Evolutionary conservation across 768 basidiomycete genomes (phyloP).

Genomic region (Hebeloma cylindrosporum): DNA sequence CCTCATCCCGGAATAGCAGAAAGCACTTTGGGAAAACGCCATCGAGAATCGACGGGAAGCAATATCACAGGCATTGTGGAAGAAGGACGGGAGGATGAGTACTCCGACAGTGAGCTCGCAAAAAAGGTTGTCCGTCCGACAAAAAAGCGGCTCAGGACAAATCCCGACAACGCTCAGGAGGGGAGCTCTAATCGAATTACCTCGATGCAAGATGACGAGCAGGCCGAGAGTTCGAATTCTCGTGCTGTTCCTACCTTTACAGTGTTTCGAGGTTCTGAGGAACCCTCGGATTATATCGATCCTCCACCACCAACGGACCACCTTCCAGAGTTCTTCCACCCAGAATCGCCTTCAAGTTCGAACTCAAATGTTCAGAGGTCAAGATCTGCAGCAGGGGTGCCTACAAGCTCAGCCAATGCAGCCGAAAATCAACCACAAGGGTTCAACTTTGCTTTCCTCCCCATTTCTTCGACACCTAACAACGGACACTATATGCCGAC

Average conservation of each 20-base stretch:
- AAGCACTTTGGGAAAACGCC: slow-evolving; percentile 64
- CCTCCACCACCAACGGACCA: slow-evolving; percentile 51
- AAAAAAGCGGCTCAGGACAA: slow-evolving; percentile 48
- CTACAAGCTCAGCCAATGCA: slow-evolving; percentile 49
- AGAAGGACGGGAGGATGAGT: slow-evolving; percentile 38
- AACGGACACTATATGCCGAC: slow-evolving; percentile 43
- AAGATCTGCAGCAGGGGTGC: slow-evolving; percentile 16
- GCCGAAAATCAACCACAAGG: slow-evolving; percentile 54
- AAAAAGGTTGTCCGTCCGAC: slow-evolving; percentile 41
- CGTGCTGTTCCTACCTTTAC: slow-evolving; percentile 16
- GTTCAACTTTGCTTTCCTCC: slow-evolving; percentile 53
- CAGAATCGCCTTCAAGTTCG: slow-evolving; percentile 39
- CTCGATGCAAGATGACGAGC: slow-evolving; percentile 15
- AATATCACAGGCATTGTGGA: slow-evolving; percentile 42
- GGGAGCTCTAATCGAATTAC: slow-evolving; percentile 11
- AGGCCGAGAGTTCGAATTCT: slow-evolving; percentile 5
- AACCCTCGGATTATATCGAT: slow-evolving; percentile 33
- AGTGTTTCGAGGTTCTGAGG: slow-evolving; percentile 21
- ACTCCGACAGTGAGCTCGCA: slow-evolving; percentile 37
- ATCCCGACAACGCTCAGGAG: slow-evolving; percentile 1
- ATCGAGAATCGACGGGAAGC: slow-evolving; percentile 50
- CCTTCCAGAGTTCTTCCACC: slow-evolving; percentile 52
- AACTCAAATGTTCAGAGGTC: slow-evolving; percentile 11
- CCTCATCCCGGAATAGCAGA: slow-evolving; percentile 42
- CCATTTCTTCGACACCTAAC: slow-evolving; percentile 53